phyloP scores from a whole-genome alignment of 768 basidiomycete species.

The Psilocybe tampanensis region DNA sequence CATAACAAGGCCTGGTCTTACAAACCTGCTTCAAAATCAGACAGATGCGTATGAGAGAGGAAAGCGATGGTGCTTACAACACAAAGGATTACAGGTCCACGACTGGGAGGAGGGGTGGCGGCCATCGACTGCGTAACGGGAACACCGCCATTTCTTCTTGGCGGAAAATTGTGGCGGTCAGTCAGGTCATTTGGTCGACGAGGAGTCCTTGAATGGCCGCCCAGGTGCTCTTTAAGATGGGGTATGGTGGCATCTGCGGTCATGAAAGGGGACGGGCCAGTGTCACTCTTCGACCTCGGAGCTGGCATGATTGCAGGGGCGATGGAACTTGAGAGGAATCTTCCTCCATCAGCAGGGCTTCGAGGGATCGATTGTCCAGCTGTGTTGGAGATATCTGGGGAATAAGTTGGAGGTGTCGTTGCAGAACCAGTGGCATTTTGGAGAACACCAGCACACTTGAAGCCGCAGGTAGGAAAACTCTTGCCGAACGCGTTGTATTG shows the following conservation, averaged over 20 bases:
- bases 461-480: conserved; percentile 23
- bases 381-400: not conserved
- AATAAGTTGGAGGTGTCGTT: not conserved
- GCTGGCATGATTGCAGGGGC: not conserved
- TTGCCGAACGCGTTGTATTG: conserved; percentile 11
- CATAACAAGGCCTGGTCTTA: conserved; percentile 12
- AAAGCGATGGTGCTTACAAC: conserved; percentile 16
- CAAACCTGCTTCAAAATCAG: conserved; percentile 20
- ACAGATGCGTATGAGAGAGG: not conserved
- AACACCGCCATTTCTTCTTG: too few species aligned
- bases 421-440: not conserved
- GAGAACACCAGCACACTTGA: conserved; percentile 19
- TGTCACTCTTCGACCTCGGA: not conserved
- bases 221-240: conserved; percentile 11
- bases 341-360: not conserved
- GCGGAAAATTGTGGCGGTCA: conserved; percentile 2
- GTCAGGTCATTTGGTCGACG: not conserved
- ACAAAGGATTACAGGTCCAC: conserved; percentile 2
- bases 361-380: conserved; percentile 1
- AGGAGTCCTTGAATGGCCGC: conserved; percentile 2
- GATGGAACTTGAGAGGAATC: not conserved
- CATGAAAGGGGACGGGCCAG: not conserved
- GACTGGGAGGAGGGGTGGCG: not conserved
- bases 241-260: conserved; percentile 6
- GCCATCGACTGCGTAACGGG: too few species aligned